A percentile compares a stretch with the other conserved stretches of the same genome.
Conservation (phyloP, 345 rosid genomes). For the Triadica sebifera region DNA sequence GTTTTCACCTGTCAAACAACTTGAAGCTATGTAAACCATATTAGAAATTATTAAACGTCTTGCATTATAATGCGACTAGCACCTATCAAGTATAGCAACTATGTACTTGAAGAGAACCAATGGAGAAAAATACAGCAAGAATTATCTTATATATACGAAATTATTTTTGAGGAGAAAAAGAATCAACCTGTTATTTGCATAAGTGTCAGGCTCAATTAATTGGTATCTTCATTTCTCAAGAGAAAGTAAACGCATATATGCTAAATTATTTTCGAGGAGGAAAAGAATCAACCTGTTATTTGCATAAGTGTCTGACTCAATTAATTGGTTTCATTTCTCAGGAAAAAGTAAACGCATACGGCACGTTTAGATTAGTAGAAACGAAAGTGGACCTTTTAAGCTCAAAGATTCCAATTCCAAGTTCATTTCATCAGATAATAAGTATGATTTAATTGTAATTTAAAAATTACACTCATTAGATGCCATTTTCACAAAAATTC, state of each 20-base stretch:
- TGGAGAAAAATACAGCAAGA: no score
- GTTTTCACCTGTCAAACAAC: slow-evolving; percentile 37
- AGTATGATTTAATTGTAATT: not conserved
- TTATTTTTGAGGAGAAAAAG: no score
- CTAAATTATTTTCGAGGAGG: no score
- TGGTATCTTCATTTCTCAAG: not conserved
- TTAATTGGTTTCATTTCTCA: no score
- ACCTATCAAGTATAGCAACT: not conserved
- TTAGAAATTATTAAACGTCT: not conserved
- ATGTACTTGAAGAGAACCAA: not conserved
- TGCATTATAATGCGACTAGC: not conserved
- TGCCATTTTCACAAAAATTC: not conserved
- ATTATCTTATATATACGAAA: no score
- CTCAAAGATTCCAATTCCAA: not conserved
- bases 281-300: no score
- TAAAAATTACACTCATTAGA: not conserved
- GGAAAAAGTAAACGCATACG: no score
- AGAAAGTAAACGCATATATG: not conserved
- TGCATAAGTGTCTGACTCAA: no score
- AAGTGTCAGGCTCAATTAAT: not conserved
- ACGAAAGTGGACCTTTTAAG: not conserved
- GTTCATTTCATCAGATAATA: not conserved
- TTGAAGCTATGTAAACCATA: not conserved
- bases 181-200: not conserved
- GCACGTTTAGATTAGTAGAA: not conserved